Evolutionary conservation across 2,329 filamentous ascomycete genomes (phyloP).

Genomic region (Gnomoniopsis sp.): DNA sequence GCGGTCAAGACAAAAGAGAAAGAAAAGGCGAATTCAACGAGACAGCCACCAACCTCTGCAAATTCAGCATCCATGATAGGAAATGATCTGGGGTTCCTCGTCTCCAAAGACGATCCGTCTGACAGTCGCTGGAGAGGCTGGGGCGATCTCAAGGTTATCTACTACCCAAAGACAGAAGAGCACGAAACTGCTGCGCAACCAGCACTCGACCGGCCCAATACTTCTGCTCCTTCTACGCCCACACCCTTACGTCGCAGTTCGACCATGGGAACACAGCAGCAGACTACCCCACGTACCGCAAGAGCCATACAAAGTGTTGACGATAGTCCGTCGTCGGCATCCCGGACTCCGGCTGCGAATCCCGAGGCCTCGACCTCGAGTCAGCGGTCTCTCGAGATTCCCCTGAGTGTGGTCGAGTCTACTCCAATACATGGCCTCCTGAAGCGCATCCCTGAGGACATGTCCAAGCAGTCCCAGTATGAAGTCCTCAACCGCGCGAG

Average conservation of each 20-base stretch:
- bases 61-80: conserved; percentile 63
- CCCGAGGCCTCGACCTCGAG: conserved; percentile 41
- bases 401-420: conserved; percentile 51
- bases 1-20: conserved; percentile 77
- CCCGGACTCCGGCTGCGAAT: conserved; percentile 36
- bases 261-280: conserved; percentile 47
- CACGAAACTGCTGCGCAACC: conserved; percentile 21
- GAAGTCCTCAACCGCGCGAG: conserved; percentile 82
- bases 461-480: conserved; percentile 73
- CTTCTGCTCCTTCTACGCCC: conserved; percentile 63
- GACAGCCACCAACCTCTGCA: conserved; percentile 34
- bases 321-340: conserved; percentile 46
- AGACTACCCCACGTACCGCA: conserved; percentile 40
- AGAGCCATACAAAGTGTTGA: conserved; percentile 32
- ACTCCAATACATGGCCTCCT: conserved; percentile 56
- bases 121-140: conserved; percentile 67
- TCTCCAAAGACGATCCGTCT: conserved; percentile 50
- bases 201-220: conserved; percentile 23
- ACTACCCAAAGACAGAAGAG: conserved; percentile 57
- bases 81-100: conserved; percentile 79
- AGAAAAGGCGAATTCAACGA: conserved; percentile 54
- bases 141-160: conserved; percentile 76
- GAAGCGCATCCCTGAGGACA: conserved; percentile 52
- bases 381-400: conserved; percentile 63
- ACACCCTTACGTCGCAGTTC: conserved; percentile 71